Evolutionary conservation across 345 rosid genomes (phyloP), one percentile per base, ranked within the genome.

Genomic region (Euphorbia pulcherrima): DNA sequence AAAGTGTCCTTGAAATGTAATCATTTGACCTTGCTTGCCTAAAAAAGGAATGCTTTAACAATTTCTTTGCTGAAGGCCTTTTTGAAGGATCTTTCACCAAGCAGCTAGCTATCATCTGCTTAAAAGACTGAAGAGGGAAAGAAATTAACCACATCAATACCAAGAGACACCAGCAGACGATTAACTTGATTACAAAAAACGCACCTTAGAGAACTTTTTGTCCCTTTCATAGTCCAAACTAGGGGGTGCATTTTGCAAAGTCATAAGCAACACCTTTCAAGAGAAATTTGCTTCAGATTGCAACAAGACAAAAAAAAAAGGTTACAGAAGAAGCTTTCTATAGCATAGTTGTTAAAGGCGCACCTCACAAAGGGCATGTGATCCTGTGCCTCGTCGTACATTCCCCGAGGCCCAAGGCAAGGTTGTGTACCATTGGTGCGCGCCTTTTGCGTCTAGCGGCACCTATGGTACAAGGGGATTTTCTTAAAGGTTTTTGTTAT

Each of bases 51-150:
- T 94, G 97, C 81, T 83, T 94, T 51, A 87, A 62, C 74, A 94
- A 79, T 72, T 89, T 94, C 72, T 79, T 86, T 24, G 96, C 90
- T 37, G 99, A 84, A 48, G 97, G 99, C 71, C 97, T 84, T 83
- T 94, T 94, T 23, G 88, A 81, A 65, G 97, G 99, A 79, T 94
- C 99, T 83, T 94, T 94, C 27, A 91, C 97, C 83, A 94, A 84
- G 83, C 99, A 94, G 73, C 96, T 94, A 29, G 99, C 99, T 68
- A 87, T 91, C 99, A 94, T 94, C 79, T 94, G 99, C 87, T 94
- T 94, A 78, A 94, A 94, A 68, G 96, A 91, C 99, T 91, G 81
- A 70, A 69, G 72, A 78, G 39, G 67, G 63, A 74, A 62, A 81
- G 21, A 71, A 35, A 61, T 57, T 14, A 20, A 61, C 53, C 10